Conservation (phyloP, 164 flowering plant genomes). For the Dillenia turbinata region DNA sequence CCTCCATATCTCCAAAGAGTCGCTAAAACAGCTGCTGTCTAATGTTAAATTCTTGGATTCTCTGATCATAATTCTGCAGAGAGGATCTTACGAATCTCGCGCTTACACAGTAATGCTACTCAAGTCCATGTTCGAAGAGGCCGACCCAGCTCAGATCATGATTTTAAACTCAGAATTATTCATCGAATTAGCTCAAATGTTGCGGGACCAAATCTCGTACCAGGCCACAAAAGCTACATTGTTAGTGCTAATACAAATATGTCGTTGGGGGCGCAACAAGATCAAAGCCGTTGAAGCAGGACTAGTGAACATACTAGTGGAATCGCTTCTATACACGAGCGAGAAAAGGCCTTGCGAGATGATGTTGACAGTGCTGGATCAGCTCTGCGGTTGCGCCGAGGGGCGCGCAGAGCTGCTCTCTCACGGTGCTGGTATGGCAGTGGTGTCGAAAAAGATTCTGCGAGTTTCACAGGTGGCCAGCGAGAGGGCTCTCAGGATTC, state of each 20-base stretch:
- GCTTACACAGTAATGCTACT: slow-evolving; percentile 42
- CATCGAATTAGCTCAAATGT: slow-evolving; percentile 30
- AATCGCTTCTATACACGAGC: slow-evolving; percentile 39
- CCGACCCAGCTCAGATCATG: slow-evolving; percentile 29
- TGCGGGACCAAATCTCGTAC: slow-evolving; percentile 47
- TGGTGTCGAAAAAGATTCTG: slow-evolving; percentile 66
- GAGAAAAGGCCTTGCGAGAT: slow-evolving; percentile 45
- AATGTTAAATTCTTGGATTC: slow-evolving; percentile 25
- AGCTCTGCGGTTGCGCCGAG: slow-evolving; percentile 60
- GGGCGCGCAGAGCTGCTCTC: slow-evolving; percentile 59
- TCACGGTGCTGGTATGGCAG: slow-evolving; percentile 64
- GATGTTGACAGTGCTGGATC: slow-evolving; percentile 38
- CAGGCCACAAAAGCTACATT: slow-evolving; percentile 45
- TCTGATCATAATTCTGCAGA: slow-evolving; percentile 28
- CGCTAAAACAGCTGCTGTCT: slow-evolving; percentile 7
- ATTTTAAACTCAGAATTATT: slow-evolving; percentile 31
- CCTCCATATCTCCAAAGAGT: slow-evolving; percentile 10
- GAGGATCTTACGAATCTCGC: slow-evolving; percentile 47
- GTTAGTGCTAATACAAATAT: slow-evolving; percentile 27
- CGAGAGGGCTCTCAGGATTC: slow-evolving; percentile 62
- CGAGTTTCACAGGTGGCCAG: slow-evolving; percentile 64
- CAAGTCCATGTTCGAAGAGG: slow-evolving; percentile 42
- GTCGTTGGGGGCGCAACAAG: slow-evolving; percentile 59
- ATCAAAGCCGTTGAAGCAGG: slow-evolving; percentile 63
- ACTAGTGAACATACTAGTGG: slow-evolving; percentile 40